Base-by-base conservation (phyloP, 2,329 filamentous ascomycete genomes). In the Pseudonectria buxi region DNA sequence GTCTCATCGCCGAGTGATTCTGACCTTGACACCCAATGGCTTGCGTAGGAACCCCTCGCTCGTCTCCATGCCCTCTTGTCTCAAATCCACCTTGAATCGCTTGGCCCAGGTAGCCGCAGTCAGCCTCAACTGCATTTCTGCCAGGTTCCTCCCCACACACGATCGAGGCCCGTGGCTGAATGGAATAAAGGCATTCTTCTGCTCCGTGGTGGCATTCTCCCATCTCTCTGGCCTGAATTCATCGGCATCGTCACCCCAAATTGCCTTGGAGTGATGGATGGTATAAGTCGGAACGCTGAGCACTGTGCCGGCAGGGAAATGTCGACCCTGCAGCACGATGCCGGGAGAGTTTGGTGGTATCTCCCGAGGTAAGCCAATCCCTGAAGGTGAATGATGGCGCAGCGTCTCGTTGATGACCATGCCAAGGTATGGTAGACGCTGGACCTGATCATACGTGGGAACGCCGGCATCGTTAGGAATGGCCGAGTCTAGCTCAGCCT, bases 1-100 rank as follows among this genome's bases (percentile, higher is more conserved):
- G n/a, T n/a, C 9, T 22, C 18, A 22, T 9, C 18, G 18, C 18
- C 18, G 18, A 6, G 9, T 6, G 18, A 22, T 22, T 9, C 9
- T 9, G 9, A 22, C 18, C 18, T 22, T 22, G 18, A 22, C 18
- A 22, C 18, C 39, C 13, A 39, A 5, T 9, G 42, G 42, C 31
- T 44, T 44, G 22, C 39, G 41, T 3, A 33, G 42, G 26, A 44
- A 44, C 1, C 42, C 42, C 26, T 44, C 42, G 15, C 39, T 39
- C 1, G 42, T 39, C 6, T 41, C 36, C 22, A 42, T 9, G 26
- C 28, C 39, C 3, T 25, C 13, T 13, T 44, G 42, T n/a, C 33
- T 31, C 4, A 44, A 28, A 12, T n/a, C 28, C 13, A 42, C 39
- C 5, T 39, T 36, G 24, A 39, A 42, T 3, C 42, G 36, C 7